Percentiles rank a stretch among this genome's conserved stretches.
Conservation (phyloP, 805 yeast species). For the Teunomyces gatunensis region DNA sequence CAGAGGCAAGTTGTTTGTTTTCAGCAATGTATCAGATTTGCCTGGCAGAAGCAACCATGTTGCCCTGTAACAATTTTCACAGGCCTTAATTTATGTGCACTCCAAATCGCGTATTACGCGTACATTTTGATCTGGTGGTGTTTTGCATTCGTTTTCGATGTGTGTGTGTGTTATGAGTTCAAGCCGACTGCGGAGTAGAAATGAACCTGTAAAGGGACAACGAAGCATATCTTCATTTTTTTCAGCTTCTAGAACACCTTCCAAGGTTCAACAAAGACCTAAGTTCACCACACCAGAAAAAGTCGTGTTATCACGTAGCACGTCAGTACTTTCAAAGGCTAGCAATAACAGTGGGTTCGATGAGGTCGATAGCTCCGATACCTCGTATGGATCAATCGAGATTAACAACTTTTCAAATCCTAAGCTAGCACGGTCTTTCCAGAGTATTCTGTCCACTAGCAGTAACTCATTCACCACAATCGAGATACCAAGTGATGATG, state of each 20-base stretch:
- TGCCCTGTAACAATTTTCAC: too few relatives aligned
- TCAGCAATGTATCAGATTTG: too few relatives aligned
- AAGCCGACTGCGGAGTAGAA: not conserved
- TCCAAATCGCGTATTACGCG: too few relatives aligned
- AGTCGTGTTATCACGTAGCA: slow-evolving; percentile 14
- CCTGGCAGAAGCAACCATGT: too few relatives aligned
- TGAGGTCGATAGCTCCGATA: slow-evolving; percentile 23
- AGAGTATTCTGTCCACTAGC: slow-evolving; percentile 1
- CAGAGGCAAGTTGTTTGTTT: too few relatives aligned
- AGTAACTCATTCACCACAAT: slow-evolving; percentile 1
- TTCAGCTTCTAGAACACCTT: slow-evolving; percentile 3
- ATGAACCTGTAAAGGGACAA: not conserved
- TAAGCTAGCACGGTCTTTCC: slow-evolving; percentile 18
- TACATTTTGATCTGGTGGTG: not conserved
- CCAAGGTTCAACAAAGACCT: not conserved
- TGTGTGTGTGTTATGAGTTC: not conserved
- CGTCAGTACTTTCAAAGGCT: slow-evolving; percentile 20
- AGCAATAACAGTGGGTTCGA: slow-evolving; percentile 25
- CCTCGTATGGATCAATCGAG: slow-evolving; percentile 39
- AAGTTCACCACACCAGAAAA: slow-evolving; percentile 12
- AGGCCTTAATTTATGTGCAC: too few relatives aligned
- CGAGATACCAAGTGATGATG: slow-evolving; percentile 4
- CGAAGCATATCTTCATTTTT: not conserved
- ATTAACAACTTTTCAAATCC: slow-evolving; percentile 38
- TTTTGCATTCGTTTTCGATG: not conserved